Percentiles rank a stretch among this genome's conserved stretches.
phyloP scores from a whole-genome alignment of 305 asterid genomes.

The Caryopteris hybrid region DNA sequence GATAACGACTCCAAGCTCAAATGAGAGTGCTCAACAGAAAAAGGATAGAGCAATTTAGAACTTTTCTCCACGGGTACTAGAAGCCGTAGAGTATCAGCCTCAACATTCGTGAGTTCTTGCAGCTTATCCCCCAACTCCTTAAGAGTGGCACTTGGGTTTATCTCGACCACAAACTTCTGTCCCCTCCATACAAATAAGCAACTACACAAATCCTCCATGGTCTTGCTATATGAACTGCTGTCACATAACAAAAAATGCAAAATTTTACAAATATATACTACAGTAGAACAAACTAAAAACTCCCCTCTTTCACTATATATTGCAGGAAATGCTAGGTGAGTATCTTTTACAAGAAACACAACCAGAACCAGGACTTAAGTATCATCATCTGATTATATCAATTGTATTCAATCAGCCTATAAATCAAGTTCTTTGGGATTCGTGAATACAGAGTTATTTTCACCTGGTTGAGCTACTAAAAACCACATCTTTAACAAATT shows the following conservation, averaged over 20 bases:
- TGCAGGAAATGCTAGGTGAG: not conserved
- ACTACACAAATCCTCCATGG: constrained; percentile 38
- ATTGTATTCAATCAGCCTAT: not conserved
- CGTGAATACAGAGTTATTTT: not conserved
- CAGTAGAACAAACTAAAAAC: not conserved
- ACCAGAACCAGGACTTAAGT: not conserved
- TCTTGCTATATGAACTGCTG: constrained; percentile 23
- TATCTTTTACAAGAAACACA: not conserved
- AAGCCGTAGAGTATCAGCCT: constrained; percentile 66
- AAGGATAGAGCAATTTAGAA: constrained; percentile 69
- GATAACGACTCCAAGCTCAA: constrained; percentile 52
- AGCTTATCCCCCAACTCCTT: constrained; percentile 75
- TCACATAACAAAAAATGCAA: constrained; percentile 5
- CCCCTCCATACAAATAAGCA: constrained; percentile 75
- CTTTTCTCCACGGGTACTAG: constrained; percentile 60
- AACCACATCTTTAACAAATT: not conserved
- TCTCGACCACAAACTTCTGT: constrained; percentile 45
- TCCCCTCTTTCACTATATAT: not conserved
- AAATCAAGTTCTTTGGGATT: not conserved
- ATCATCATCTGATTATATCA: not conserved
- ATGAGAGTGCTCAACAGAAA: constrained; percentile 65
- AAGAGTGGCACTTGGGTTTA: constrained; percentile 46
- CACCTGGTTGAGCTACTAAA: not conserved
- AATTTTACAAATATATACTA: not conserved
- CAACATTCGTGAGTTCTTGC: constrained; percentile 60